phyloP scores from a whole-genome alignment of 768 basidiomycete genomes.

The Russula olivacea region DNA sequence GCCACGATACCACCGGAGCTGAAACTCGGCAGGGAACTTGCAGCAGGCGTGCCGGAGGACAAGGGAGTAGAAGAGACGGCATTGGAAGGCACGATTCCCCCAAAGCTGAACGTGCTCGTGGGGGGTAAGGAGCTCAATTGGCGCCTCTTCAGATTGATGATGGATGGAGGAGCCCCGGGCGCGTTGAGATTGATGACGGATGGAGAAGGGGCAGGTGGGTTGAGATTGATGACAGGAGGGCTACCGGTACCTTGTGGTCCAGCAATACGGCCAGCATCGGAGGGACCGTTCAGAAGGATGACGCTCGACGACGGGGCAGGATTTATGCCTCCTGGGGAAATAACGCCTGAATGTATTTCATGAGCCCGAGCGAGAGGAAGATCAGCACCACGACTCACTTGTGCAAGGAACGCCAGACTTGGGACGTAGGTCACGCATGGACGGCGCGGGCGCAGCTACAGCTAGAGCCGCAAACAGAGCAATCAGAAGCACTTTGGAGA shows the following conservation, averaged over 20 bases:
- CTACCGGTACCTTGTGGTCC: neutral
- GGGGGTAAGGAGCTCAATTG: slow-evolving; percentile 6
- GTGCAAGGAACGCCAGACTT: slow-evolving; percentile 7
- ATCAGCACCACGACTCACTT: slow-evolving; percentile 3
- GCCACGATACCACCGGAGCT: neutral
- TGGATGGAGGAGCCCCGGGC: neutral
- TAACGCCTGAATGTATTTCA: neutral
- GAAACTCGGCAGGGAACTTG: slow-evolving; percentile 1
- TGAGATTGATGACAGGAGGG: slow-evolving; percentile 20
- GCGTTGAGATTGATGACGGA: slow-evolving; percentile 19
- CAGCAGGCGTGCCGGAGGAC: neutral
- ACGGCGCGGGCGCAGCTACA: slow-evolving; percentile 18
- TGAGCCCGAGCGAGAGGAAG: neutral
- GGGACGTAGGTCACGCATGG: neutral
- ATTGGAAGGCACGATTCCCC: slow-evolving; percentile 14
- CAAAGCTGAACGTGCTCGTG: slow-evolving; percentile 11
- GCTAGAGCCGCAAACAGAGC: slow-evolving; percentile 8
- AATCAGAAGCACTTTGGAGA: slow-evolving; percentile 8
- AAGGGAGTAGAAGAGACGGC: neutral
- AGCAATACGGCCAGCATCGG: neutral
- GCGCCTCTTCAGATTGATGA: slow-evolving; percentile 22
- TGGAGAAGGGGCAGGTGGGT: neutral
- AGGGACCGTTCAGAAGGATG: slow-evolving; percentile 20
- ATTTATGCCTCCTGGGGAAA: neutral
- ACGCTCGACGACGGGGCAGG: slow-evolving; percentile 1